Evolutionary conservation across 345 rosid genomes (phyloP).

Genomic region (Noccaea bulbosa): DNA sequence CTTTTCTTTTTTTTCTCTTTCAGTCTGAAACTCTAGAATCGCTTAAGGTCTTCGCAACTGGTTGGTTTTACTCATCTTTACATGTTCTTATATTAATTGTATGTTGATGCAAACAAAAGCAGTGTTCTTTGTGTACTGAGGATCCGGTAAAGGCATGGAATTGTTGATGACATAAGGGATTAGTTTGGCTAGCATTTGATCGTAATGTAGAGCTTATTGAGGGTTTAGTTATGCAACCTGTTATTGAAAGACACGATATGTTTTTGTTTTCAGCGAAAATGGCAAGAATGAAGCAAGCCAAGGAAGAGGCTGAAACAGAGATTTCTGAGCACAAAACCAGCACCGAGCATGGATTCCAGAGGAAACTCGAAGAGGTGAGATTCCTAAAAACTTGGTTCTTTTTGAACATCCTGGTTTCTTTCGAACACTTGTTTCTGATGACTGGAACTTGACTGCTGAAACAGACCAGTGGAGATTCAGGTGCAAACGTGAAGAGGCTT

Average conservation of each 20-base stretch:
- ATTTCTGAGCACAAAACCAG: conserved; percentile 65
- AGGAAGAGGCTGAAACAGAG: conserved; percentile 85
- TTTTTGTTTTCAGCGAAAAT: conserved; percentile 58
- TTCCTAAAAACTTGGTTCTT: background rate
- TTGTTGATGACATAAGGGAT: background rate
- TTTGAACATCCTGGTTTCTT: background rate
- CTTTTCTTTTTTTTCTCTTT: background rate
- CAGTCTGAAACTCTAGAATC: background rate
- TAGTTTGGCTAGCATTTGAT: background rate
- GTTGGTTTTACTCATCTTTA: background rate
- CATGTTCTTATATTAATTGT: conserved; percentile 2
- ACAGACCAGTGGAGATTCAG: conserved; percentile 90
- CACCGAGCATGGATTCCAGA: conserved; percentile 73
- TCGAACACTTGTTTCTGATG: conserved; percentile 19
- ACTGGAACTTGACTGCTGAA: background rate
- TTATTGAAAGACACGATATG: conserved; percentile 15
- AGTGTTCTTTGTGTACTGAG: background rate
- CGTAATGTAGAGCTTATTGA: background rate
- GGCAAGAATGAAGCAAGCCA: conserved; percentile 84
- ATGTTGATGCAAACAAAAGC: background rate
- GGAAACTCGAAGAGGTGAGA: conserved; percentile 65
- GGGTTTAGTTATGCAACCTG: background rate
- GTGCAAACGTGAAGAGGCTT: conserved; percentile 85
- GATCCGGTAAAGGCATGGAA: background rate
- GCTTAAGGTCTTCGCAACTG: background rate